Base-by-base conservation (phyloP, 768 basidiomycete species). In the Tylopilus plumbeoviolaceoides region DNA sequence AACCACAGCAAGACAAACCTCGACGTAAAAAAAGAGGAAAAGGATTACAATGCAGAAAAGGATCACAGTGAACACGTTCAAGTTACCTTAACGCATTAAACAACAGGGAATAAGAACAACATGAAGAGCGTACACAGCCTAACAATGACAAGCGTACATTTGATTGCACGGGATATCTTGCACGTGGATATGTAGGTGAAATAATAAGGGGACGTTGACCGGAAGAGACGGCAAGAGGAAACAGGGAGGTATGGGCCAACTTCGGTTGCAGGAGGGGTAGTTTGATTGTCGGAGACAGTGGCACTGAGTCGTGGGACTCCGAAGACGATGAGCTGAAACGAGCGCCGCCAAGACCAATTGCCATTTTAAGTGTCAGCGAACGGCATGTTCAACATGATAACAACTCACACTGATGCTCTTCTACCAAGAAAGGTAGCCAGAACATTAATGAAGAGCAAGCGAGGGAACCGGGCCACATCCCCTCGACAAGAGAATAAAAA, bases 121-220 rank as follows among this genome's bases (percentile, higher is more conserved):
- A 50, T 1, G 25, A 45, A 47, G 12, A 56, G 41, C 44, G 18
- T 64, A 61, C 59, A 61, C 50, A 55, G 10, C 50, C 25, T 27
- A 52, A 44, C 31, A 21, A 53, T 35, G 38, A 64, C 55, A 51
- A 57, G 43, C 47, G 31, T 63, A 65, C 60, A 65, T 45, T 64
- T 28, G 21, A 17, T 11, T 46, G 48, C 23, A 31, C 42, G 38
- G 41, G 50, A 63, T 57, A 55, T 57, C 53, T 57, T 50, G 52
- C 11, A 31, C 31, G 21, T 48, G 49, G n/a, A n/a, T 30, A 54
- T 45, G 50, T 11, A 27, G 48, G 33, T 27, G 51, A 50, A 48
- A 58, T 51, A 39, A 7, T 43, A 39, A 25, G 20, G 47, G 15
- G 20, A 43, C 4, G 10, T 44, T n/a, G 21, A 31, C 15, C 20